Percentiles rank a stretch among this genome's conserved stretches.
phyloP scores from a whole-genome alignment of 345 rosid genomes.

The Melaleuca quinquenervia region DNA sequence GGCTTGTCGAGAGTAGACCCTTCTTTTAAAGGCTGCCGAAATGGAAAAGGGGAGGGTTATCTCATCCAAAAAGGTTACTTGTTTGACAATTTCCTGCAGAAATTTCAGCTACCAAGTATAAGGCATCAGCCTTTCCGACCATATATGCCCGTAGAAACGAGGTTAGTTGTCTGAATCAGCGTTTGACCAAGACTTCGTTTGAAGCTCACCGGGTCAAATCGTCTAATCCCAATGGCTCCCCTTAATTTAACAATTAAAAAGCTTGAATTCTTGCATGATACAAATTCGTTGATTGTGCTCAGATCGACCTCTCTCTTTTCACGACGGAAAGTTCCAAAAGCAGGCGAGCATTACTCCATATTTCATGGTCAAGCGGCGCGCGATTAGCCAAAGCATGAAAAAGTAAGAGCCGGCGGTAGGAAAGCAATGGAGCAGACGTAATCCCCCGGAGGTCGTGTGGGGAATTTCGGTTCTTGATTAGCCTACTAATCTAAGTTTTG shows the following conservation, averaged over 20 bases:
- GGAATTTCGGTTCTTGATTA: background rate
- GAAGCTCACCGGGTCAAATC: background rate
- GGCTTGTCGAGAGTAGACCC: background rate
- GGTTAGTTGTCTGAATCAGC: background rate
- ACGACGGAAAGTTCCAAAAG: background rate
- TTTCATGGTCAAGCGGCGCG: background rate
- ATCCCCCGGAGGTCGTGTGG: background rate
- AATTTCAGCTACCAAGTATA: background rate
- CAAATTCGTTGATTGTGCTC: background rate
- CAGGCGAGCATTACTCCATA: slow-evolving; percentile 2
- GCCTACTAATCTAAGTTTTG: background rate
- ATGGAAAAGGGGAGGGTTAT: background rate
- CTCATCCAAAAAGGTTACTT: background rate
- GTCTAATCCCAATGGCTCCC: background rate
- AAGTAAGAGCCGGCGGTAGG: background rate
- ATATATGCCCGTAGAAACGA: background rate
- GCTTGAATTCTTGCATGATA: background rate
- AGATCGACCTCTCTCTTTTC: background rate
- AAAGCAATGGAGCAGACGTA: background rate
- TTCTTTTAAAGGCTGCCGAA: background rate
- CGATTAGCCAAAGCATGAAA: background rate
- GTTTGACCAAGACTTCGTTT: background rate
- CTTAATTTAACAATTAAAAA: background rate
- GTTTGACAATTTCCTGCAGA: background rate
- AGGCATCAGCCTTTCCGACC: background rate